Percentiles rank a stretch among this genome's conserved stretches.
phyloP scores from a whole-genome alignment of 2,329 filamentous ascomycete genomes.

The Fusarium lyarnte region DNA sequence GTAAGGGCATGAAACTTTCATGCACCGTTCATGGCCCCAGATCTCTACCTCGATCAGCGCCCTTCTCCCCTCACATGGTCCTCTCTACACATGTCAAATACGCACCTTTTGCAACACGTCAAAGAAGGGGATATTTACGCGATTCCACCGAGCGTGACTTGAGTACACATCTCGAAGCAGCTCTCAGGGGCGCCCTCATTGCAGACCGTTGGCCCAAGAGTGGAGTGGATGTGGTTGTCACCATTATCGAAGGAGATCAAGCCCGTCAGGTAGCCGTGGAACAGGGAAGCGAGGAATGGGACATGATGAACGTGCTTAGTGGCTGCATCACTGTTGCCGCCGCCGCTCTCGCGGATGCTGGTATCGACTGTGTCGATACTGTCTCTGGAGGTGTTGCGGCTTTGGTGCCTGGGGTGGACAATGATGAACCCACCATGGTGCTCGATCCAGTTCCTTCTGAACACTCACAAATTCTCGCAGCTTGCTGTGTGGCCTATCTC shows the following conservation, averaged over 20 bases:
- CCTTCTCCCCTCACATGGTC: conserved; percentile 92
- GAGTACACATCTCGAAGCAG: conserved; percentile 89
- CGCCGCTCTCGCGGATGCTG: conserved; percentile 91
- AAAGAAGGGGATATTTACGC: conserved; percentile 84
- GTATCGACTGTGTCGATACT: conserved; percentile 94
- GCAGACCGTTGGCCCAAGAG: conserved; percentile 98
- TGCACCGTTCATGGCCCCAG: conserved; percentile 94
- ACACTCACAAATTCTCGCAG: conserved; percentile 79
- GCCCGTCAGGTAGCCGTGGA: conserved; percentile 65
- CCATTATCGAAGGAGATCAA: conserved; percentile 92
- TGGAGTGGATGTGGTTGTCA: conserved; percentile 93
- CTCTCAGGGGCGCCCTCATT: conserved; percentile 87
- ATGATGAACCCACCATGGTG: conserved; percentile 61
- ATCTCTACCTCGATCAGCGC: conserved; percentile 86
- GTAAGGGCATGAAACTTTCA: conserved; percentile 85
- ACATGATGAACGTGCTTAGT: conserved; percentile 89
- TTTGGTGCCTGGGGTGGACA: conserved; percentile 62
- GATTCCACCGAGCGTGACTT: conserved; percentile 90
- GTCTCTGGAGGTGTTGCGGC: conserved; percentile 91
- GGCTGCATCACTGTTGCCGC: conserved; percentile 94
- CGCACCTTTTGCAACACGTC: conserved; percentile 88
- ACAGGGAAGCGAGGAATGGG: conserved; percentile 75
- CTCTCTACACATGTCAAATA: conserved; percentile 96
- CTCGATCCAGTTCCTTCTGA: conserved; percentile 87
- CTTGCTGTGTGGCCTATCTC: conserved; percentile 91